These are phyloP conservation scores for Monilinia laxa DNA, from an alignment of 2,329 filamentous ascomycete genomes.

Conservation along the genomic window DNA sequence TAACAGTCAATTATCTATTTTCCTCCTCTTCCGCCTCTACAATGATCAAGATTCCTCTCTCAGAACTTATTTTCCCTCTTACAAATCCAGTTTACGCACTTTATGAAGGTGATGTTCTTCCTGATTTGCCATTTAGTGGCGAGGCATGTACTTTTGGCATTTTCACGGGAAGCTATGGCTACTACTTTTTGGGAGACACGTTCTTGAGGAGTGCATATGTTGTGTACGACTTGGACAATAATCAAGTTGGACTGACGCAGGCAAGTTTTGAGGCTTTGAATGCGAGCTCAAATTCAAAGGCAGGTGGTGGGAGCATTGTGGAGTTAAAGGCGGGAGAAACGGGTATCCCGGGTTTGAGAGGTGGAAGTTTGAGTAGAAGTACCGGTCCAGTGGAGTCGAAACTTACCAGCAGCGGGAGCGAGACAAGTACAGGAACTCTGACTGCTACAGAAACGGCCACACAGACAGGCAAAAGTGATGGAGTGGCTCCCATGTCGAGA, in stretches of 20 bases:
- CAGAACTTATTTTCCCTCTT: constrained; percentile 46
- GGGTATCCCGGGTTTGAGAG: constrained; percentile 27
- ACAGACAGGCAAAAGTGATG: background rate
- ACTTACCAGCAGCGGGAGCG: background rate
- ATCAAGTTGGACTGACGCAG: constrained; percentile 50
- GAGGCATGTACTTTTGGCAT: constrained; percentile 54
- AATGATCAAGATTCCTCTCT: constrained; percentile 46
- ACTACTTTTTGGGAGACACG: constrained; percentile 48
- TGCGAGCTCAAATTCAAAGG: background rate
- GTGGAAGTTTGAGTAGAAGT: constrained; percentile 14
- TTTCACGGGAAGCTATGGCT: constrained; percentile 31
- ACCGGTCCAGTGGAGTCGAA: constrained; percentile 2
- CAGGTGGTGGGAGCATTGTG: constrained; percentile 17
- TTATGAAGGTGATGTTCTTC: background rate
- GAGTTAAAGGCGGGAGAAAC: constrained; percentile 30
- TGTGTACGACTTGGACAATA: constrained; percentile 53
- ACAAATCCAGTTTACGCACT: constrained; percentile 22
- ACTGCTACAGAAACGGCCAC: background rate
- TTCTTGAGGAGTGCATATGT: constrained; percentile 56
- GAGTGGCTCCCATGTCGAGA: background rate
- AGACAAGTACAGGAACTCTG: background rate
- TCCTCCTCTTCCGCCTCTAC: constrained; percentile 44
- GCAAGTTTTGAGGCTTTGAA: constrained; percentile 45
- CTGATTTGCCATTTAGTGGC: constrained; percentile 36
- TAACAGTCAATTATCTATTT: constrained; percentile 49